phyloP scores from a whole-genome alignment of 345 rosid species.

The Lepidium africanum region DNA sequence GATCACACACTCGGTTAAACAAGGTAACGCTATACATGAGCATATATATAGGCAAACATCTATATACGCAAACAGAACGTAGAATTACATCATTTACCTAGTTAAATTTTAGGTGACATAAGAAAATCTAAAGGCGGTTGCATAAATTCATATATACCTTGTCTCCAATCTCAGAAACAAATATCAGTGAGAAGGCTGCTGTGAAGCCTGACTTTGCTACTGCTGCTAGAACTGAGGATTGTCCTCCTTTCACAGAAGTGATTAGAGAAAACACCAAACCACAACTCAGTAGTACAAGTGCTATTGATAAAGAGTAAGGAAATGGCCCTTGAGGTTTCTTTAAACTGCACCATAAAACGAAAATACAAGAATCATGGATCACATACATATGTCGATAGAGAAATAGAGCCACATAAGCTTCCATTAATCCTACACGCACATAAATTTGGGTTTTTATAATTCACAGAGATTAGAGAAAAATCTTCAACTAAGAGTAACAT shows the following conservation, averaged over 20 bases:
- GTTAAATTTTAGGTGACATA: neutral
- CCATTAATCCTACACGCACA: neutral
- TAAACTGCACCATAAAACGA: slow-evolving; percentile 45
- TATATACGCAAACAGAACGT: neutral
- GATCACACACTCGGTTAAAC: neutral
- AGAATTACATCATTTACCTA: neutral
- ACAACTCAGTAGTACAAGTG: slow-evolving; percentile 62
- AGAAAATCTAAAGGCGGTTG: neutral
- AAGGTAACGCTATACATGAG: neutral
- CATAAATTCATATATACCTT: slow-evolving; percentile 43
- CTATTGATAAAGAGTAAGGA: slow-evolving; percentile 75
- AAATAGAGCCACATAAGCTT: neutral
- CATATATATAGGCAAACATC: neutral
- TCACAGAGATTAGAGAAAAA: neutral
- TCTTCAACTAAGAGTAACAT: neutral
- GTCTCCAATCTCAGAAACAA: slow-evolving; percentile 98
- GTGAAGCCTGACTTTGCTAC: slow-evolving; percentile 93
- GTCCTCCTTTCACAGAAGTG: slow-evolving; percentile 67
- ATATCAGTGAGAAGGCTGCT: slow-evolving; percentile 91
- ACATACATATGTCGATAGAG: neutral
- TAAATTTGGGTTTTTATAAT: neutral
- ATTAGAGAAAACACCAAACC: slow-evolving; percentile 62
- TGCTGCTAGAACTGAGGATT: slow-evolving; percentile 68
- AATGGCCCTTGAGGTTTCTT: slow-evolving; percentile 43
- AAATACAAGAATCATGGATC: neutral